Percentiles rank a stretch among this genome's conserved stretches.
phyloP scores from a whole-genome alignment of 495 filamentous ascomycete species.

The Neurospora sp. region DNA sequence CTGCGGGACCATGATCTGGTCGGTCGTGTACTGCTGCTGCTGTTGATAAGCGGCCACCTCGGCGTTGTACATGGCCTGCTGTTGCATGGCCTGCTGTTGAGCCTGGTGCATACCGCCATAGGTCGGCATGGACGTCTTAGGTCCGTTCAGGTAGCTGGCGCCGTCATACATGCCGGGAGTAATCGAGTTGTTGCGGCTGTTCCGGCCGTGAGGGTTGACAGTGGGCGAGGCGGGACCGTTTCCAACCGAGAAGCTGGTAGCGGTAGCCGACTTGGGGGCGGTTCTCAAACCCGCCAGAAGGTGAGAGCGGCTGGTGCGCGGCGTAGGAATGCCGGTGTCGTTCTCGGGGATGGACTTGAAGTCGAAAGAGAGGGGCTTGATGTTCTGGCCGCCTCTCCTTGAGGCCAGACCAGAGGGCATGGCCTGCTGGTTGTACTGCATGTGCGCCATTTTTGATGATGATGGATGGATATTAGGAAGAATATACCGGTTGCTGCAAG shows the following conservation, averaged over 20 bases:
- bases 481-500: constrained; percentile 13
- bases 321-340: constrained; percentile 57
- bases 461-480: constrained; percentile 16
- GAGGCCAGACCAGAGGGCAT: constrained; percentile 78
- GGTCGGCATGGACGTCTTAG: constrained; percentile 44
- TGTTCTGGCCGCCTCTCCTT: constrained; percentile 62
- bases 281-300: constrained; percentile 89
- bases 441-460: constrained; percentile 73
- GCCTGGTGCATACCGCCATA: constrained; percentile 19
- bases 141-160: constrained; percentile 32
- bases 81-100: constrained; percentile 10
- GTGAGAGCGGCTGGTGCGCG: constrained; percentile 88
- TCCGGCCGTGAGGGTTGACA: constrained; percentile 20
- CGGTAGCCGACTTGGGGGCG: constrained; percentile 73
- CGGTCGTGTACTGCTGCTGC: constrained; percentile 47
- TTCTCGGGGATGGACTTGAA: constrained; percentile 38
- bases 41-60: constrained; percentile 6
- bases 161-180: constrained; percentile 38
- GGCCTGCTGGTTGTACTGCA: constrained; percentile 61
- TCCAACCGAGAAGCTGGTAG: constrained; percentile 43
- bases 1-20: constrained; percentile 77
- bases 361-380: constrained; percentile 80
- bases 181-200: constrained; percentile 41
- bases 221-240: constrained; percentile 55
- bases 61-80: background rate